A percentile compares a stretch with the other conserved stretches of the same genome.
Evolutionary conservation across 352 stramenopile species (phyloP).

Genomic region (Phytophthora fragariaefolia): DNA sequence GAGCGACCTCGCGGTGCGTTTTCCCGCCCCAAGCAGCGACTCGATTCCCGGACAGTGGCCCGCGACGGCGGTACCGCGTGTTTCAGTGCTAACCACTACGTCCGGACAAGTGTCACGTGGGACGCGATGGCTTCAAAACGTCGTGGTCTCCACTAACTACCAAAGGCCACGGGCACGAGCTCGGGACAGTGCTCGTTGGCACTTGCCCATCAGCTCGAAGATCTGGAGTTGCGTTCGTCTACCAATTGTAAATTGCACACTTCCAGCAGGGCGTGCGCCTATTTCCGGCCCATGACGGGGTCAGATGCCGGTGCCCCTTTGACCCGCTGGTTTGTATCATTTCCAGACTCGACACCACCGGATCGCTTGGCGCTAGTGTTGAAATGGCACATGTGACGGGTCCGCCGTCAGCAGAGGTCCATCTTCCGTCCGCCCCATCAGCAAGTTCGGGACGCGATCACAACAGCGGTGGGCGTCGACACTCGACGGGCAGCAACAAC

Average conservation of each 20-base stretch:
- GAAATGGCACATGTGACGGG: slow-evolving; percentile 21
- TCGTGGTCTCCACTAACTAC: not conserved
- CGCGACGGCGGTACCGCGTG: not conserved
- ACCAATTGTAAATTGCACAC: slow-evolving; percentile 23
- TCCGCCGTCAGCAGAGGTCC: not conserved
- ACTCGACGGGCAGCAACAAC: slow-evolving; percentile 22
- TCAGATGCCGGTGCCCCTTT: slow-evolving; percentile 19
- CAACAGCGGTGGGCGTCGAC: not conserved
- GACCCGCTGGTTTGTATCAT: slow-evolving; percentile 11
- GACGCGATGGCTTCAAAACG: slow-evolving; percentile 15
- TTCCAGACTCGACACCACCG: slow-evolving; percentile 7
- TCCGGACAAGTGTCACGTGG: slow-evolving; percentile 23
- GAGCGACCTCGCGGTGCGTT: not conserved
- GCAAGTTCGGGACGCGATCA: slow-evolving; percentile 1
- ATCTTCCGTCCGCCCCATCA: slow-evolving; percentile 7
- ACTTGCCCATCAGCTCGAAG: not conserved
- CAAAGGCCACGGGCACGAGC: not conserved
- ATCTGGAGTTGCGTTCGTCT: slow-evolving; percentile 3
- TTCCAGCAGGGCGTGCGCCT: slow-evolving; percentile 20
- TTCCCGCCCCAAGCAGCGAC: slow-evolving; percentile 6
- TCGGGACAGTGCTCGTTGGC: too few relatives aligned
- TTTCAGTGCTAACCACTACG: slow-evolving; percentile 4
- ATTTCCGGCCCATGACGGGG: slow-evolving; percentile 25
- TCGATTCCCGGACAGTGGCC: slow-evolving; percentile 18
- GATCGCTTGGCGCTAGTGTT: not conserved